Conservation (phyloP, 805 yeast species). For the Wickerhamia fluorescens region DNA sequence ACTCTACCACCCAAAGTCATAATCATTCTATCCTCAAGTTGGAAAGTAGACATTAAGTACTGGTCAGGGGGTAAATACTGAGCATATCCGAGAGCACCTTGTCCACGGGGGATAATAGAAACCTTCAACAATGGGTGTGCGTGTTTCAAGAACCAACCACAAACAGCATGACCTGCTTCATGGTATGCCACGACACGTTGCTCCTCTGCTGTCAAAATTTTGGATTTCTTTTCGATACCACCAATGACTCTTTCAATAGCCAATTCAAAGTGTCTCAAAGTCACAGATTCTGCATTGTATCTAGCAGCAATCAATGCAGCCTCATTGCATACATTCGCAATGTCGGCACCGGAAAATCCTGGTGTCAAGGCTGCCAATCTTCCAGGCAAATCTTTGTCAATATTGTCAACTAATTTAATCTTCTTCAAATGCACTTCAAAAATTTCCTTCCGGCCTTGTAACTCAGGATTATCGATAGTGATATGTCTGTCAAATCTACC, state of each 20-base stretch:
- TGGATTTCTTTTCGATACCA: slow-evolving; percentile 87
- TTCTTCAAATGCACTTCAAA: slow-evolving; percentile 79
- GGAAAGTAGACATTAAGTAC: slow-evolving; percentile 68
- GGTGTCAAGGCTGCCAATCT: slow-evolving; percentile 94
- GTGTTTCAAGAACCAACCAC: slow-evolving; percentile 90
- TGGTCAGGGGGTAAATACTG: slow-evolving; percentile 94
- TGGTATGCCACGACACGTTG: slow-evolving; percentile 91
- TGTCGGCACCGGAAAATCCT: slow-evolving; percentile 97
- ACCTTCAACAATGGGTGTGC: slow-evolving; percentile 95
- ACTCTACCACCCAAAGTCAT: slow-evolving; percentile 98
- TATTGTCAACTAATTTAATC: slow-evolving; percentile 48
- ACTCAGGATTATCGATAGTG: slow-evolving; percentile 85
- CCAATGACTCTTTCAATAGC: slow-evolving; percentile 98
- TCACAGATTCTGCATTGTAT: slow-evolving; percentile 61
- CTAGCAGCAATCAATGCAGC: slow-evolving; percentile 97
- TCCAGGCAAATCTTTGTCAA: slow-evolving; percentile 57
- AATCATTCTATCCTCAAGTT: slow-evolving; percentile 82
- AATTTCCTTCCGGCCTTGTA: slow-evolving; percentile 91
- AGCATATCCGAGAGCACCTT: slow-evolving; percentile 95
- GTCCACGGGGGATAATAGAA: slow-evolving; percentile 94
- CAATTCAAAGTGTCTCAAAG: slow-evolving; percentile 77
- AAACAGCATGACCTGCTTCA: slow-evolving; percentile 98
- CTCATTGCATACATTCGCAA: slow-evolving; percentile 94
- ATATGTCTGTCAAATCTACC: slow-evolving; percentile 97
- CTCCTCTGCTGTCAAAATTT: slow-evolving; percentile 77